Evolutionary conservation across 2,329 filamentous ascomycete genomes (phyloP).

Genomic region (Venturia carpophila): DNA sequence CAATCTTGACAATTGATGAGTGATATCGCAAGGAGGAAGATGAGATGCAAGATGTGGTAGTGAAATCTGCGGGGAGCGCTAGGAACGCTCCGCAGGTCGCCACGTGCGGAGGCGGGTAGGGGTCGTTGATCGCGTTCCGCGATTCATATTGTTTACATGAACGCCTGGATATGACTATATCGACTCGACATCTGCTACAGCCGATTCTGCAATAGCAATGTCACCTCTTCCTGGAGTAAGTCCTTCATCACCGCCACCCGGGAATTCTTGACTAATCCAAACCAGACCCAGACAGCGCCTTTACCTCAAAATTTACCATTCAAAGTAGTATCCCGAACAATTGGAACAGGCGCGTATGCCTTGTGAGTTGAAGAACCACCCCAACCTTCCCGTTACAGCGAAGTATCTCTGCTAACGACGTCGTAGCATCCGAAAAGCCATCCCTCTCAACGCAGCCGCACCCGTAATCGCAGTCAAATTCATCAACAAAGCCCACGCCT

Average conservation of each 20-base stretch:
- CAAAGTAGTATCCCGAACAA: conserved; percentile 89
- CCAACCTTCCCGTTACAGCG: background rate
- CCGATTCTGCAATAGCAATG: background rate
- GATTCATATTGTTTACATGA: conserved; percentile 6
- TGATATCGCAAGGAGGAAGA: too few species aligned
- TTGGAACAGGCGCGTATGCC: conserved; percentile 93
- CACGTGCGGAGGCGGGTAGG: background rate
- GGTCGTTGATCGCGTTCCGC: conserved; percentile 1
- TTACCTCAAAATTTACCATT: conserved; percentile 82
- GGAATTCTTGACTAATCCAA: background rate
- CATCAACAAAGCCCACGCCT: conserved; percentile 94
- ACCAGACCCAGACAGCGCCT: conserved; percentile 79
- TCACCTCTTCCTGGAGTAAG: conserved; percentile 8
- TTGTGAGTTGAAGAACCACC: conserved; percentile 53
- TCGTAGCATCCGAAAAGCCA: conserved; percentile 84
- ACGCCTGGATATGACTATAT: background rate
- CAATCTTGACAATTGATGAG: too few species aligned
- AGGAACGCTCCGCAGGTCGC: background rate
- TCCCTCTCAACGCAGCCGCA: conserved; percentile 57
- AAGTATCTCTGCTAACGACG: background rate
- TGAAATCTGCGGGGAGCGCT: background rate
- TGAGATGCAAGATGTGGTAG: too few species aligned
- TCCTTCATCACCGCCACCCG: background rate
- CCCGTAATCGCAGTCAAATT: conserved; percentile 97
- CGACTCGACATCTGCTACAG: background rate